These are phyloP conservation scores for Mallotus japonicus DNA, from an alignment of 441 rosid species.

Conservation along the genomic window DNA sequence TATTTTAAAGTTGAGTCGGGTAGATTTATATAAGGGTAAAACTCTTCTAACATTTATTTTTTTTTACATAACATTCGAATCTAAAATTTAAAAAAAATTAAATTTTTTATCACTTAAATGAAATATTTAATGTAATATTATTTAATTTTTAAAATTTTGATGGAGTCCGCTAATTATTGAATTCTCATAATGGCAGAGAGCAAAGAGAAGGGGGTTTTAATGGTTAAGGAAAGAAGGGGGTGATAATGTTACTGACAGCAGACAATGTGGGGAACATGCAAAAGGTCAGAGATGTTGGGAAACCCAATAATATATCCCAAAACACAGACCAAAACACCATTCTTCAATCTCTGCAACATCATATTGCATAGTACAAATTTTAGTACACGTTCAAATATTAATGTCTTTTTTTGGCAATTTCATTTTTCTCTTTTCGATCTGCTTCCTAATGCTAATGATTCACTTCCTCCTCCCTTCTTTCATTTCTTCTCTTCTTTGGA, in stretches of 20 bases:
- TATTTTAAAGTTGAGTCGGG: no score
- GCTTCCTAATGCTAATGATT: not conserved
- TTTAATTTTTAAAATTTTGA: no score
- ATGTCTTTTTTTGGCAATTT: not conserved
- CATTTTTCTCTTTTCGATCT: not conserved
- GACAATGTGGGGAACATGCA: slow-evolving; percentile 49
- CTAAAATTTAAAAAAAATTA: no score
- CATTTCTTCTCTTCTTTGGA: not conserved
- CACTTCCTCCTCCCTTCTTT: not conserved
- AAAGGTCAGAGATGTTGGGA: slow-evolving; percentile 32
- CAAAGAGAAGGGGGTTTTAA: slow-evolving; percentile 29
- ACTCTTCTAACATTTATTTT: no score
- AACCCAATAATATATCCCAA: slow-evolving; percentile 10
- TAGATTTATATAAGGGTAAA: no score
- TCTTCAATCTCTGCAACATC: slow-evolving; percentile 19
- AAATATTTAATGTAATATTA: no score
- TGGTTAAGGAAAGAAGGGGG: slow-evolving; percentile 29
- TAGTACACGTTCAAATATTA: not conserved
- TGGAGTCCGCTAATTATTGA: no score
- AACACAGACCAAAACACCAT: slow-evolving; percentile 11
- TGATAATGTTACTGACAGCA: slow-evolving; percentile 40
- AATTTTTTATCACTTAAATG: no score
- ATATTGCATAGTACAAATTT: slow-evolving; percentile 2
- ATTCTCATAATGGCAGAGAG: not conserved
- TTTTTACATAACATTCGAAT: no score